Conservation (phyloP, 1,284 basidiomycete genomes). For the Anthracocystis walkeri region DNA sequence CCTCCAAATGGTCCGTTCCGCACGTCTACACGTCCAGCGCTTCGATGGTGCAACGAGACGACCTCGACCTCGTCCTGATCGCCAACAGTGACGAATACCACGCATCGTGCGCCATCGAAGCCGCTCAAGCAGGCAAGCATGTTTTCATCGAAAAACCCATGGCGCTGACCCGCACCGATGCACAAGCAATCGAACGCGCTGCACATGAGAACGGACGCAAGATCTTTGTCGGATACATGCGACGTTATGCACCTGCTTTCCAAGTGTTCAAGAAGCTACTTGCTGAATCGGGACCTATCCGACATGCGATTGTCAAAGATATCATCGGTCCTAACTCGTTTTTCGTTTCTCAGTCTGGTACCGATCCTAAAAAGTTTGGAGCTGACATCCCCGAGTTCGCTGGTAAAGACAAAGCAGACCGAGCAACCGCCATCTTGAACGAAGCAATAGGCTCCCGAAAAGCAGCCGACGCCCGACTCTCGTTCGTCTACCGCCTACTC, state of each 20-base stretch:
- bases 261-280: slow-evolving; percentile 68
- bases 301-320: slow-evolving; percentile 70
- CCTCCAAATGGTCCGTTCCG: slow-evolving; percentile 65
- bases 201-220: slow-evolving; percentile 42
- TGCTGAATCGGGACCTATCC: slow-evolving; percentile 63
- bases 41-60: slow-evolving; percentile 55
- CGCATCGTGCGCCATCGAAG: slow-evolving; percentile 44
- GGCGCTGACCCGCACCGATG: slow-evolving; percentile 51
- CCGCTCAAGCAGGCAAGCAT: slow-evolving; percentile 47
- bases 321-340: slow-evolving; percentile 71
- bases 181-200: slow-evolving; percentile 33
- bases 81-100: slow-evolving; percentile 59
- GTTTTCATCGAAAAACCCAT: slow-evolving; percentile 63
- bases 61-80: slow-evolving; percentile 64
- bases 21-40: slow-evolving; percentile 37
- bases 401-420: slow-evolving; percentile 20
- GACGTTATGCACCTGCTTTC: slow-evolving; percentile 70
- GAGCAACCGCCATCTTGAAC: slow-evolving; percentile 31
- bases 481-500: slow-evolving; percentile 66
- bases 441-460: slow-evolving; percentile 55
- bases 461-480: slow-evolving; percentile 55
- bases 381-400: slow-evolving; percentile 56
- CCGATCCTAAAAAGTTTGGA: slow-evolving; percentile 63
- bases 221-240: slow-evolving; percentile 71
- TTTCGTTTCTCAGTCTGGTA: slow-evolving; percentile 70